Evolutionary conservation across 164 flowering plant genomes (phyloP), one percentile per base, ranked within the genome.

Genomic region (Kingdonia uniflora): DNA sequence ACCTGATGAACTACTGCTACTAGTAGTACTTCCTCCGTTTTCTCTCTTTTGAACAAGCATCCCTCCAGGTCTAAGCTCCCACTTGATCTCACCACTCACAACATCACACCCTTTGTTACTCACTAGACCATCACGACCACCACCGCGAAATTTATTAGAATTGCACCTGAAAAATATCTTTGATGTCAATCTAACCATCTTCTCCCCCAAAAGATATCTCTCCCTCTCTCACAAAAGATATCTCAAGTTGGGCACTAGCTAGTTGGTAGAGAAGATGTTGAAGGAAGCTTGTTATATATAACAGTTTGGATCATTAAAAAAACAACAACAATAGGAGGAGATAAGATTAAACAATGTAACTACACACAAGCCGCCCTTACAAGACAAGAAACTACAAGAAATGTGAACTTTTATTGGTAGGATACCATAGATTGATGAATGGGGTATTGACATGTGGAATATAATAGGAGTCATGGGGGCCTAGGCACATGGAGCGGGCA

Each of bases 11-110:
- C n/a, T n/a, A 8, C 35, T 29, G 8, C 35, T 29, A 29, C 35
- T 8, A 4, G 35, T 29, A 29, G 6, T 29, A 17, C 65, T 66
- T 5, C 25, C 65, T 19, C 64, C 73, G 40, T 49, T 50, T 43
- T 77, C 84, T 66, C 96, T 78, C 71, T 77, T 88, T 52, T 88
- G 96, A 55, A 88, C 96, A 54, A 88, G 83, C 95, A 88, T 85
- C 1, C 96, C 91, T 0, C 96, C 95, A 0, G 96, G 96, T 60
- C 95, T 55, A 11, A 85, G 59, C 24, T 88, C 96, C 96, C 96
- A 88, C 54, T 83, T 72, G 48, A 81, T 79, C 35, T 82, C 87
- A 8, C 61, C 61, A 25, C 20, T 77, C 24, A 79, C 87, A 11
- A 59, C 63, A 29, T 19, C 55, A 13, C 20, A 29, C 35, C 8